These are phyloP conservation scores for Neospermospora avenae DNA, from an alignment of 2,329 filamentous ascomycete genomes.

Conservation along the genomic window DNA sequence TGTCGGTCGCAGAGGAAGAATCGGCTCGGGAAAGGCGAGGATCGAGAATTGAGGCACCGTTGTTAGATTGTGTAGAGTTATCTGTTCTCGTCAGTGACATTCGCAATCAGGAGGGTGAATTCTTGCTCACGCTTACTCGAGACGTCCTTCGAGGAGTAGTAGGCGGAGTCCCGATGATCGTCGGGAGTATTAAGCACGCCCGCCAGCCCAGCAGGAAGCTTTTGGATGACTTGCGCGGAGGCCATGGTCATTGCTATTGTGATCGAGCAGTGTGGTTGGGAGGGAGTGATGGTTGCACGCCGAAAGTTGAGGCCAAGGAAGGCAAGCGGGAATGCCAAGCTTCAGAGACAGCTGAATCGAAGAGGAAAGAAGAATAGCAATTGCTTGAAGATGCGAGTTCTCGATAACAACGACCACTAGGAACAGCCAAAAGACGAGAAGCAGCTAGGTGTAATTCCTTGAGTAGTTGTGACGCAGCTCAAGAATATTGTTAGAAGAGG, in stretches of 20 bases:
- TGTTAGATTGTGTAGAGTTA: slow-evolving; percentile 26
- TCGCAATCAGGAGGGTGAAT: slow-evolving; percentile 2
- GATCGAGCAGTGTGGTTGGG: neutral
- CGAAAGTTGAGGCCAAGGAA: slow-evolving; percentile 1
- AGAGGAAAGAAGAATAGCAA: neutral
- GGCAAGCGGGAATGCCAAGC: neutral
- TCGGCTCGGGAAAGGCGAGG: slow-evolving; percentile 40
- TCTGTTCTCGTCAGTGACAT: slow-evolving; percentile 21
- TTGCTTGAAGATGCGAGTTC: neutral
- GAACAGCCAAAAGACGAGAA: neutral
- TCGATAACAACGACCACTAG: neutral
- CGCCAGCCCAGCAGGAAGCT: slow-evolving; percentile 44
- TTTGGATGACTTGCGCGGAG: slow-evolving; percentile 15
- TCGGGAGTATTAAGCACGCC: slow-evolving; percentile 51
- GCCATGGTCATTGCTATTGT: slow-evolving; percentile 1
- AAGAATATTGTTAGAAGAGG: neutral
- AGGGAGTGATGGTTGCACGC: neutral
- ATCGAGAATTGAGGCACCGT: slow-evolving; percentile 19
- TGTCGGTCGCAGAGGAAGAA: slow-evolving; percentile 47
- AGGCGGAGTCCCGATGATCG: slow-evolving; percentile 50
- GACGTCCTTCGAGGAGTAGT: slow-evolving; percentile 44
- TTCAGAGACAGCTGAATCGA: neutral
- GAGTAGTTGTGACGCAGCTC: neutral
- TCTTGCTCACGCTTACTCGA: slow-evolving; percentile 47
- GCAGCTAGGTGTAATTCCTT: neutral